Conservation (phyloP, 2,329 filamentous ascomycete genomes). For the Fusarium palustre region DNA sequence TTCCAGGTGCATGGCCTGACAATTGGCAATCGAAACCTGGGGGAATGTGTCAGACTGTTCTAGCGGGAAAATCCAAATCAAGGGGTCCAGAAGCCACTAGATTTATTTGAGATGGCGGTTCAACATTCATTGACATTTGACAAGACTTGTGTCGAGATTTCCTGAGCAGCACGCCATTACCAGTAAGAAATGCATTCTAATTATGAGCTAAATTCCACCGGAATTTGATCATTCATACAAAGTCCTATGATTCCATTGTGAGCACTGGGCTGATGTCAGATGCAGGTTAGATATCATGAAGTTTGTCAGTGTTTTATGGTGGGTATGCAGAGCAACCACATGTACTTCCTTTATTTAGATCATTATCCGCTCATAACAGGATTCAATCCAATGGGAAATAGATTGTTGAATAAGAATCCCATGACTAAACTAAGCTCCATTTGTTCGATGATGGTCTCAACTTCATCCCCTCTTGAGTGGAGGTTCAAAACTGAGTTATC, state of each 20-base stretch:
- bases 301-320: constrained; percentile 28
- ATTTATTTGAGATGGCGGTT: constrained; percentile 1
- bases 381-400: not conserved
- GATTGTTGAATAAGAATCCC: not conserved
- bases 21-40: constrained; percentile 41
- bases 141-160: not conserved
- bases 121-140: not conserved
- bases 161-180: not conserved
- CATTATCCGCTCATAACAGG: not conserved
- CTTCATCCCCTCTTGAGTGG: constrained; percentile 7
- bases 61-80: constrained; percentile 31
- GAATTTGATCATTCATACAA: not conserved
- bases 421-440: not conserved
- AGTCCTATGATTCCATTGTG: not conserved
- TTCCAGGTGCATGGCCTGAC: constrained; percentile 42
- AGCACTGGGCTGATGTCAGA: constrained; percentile 14
- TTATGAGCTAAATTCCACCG: no score
- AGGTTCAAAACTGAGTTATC: constrained; percentile 4
- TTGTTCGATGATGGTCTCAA: not conserved
- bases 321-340: constrained; percentile 5
- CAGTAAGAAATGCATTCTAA: accelerated
- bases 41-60: constrained; percentile 41
- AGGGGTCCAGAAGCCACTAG: constrained; percentile 18
- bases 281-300: constrained; percentile 20
- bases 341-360: constrained; percentile 11